Evolutionary conservation across 768 basidiomycete genomes (phyloP), one percentile per base, ranked within the genome.

Genomic region (Mycena epipterygia): DNA sequence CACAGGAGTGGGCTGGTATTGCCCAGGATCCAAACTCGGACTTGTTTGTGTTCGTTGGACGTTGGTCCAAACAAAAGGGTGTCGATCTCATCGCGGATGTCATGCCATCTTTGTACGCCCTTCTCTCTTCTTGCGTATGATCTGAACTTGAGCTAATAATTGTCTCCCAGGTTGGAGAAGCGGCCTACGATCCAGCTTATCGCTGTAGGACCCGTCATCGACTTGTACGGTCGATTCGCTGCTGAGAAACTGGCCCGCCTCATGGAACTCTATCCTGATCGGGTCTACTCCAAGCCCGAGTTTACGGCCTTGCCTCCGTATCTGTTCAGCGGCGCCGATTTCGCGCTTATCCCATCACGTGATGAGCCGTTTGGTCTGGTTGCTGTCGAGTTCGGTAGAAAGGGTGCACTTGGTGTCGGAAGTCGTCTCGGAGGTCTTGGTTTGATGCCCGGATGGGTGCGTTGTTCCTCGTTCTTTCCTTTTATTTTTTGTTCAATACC

Each of bases 11-110:
- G 96, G 96, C 96, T 41, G 91, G 92, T 55, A 92, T 98, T 81
- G 93, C 91, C 78, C 96, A 97, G 76, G 95, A 97, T 76, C 93
- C 96, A 1, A 84, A 94, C 44, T 90, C 95, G 2, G 95, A 97
- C 79, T 80, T 98, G 53, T 97, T 98, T 78, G 96, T 98, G 71
- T 97, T 98, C 81, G 96, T 98, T 72, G 96, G 96, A 78, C 93
- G 96, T 72, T 98, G 96, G 96, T 98, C 96, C 7, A 98, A 97
- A 81, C 96, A 98, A 81, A 98, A 98, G 81, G 96, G 94, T 82
- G 95, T 98, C n/a, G 96, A 98, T 82, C 84, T 98, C 48, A 98
- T 98, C 73, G 96, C 96, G 12, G 96, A 98, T 81, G 91, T 98
- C 71, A 94, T 98, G 94, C 96, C 96, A 27, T 87, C 89, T 4